These are phyloP conservation scores for Aspergillus conjunctus DNA, from an alignment of 495 filamentous ascomycete genomes.

Conservation along the genomic window DNA sequence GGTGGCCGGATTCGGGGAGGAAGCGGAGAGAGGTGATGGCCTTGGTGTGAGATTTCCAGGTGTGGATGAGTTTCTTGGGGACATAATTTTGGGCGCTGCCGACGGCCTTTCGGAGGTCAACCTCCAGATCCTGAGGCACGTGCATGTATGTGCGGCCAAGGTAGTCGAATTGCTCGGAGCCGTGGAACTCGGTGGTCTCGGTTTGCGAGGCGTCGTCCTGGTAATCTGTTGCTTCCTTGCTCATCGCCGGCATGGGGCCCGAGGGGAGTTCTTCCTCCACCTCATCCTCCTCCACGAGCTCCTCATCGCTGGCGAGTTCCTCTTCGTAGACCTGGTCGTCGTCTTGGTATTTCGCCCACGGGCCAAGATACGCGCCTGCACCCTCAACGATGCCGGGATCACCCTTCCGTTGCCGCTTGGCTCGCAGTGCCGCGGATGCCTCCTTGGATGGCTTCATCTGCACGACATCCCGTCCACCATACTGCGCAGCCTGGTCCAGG, in stretches of 20 bases:
- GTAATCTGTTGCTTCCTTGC: constrained; percentile 63
- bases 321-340: constrained; percentile 65
- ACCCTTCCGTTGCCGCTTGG: constrained; percentile 80
- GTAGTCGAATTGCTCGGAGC: constrained; percentile 82
- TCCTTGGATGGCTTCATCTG: constrained; percentile 67
- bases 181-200: constrained; percentile 89
- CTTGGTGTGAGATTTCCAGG: constrained; percentile 84
- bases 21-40: constrained; percentile 85
- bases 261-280: constrained; percentile 47
- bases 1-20: constrained; percentile 82
- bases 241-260: constrained; percentile 53
- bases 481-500: constrained; percentile 49
- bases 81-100: constrained; percentile 84
- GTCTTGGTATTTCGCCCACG: constrained; percentile 86
- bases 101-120: constrained; percentile 79
- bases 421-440: constrained; percentile 61
- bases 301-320: constrained; percentile 72
- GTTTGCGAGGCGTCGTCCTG: constrained; percentile 53
- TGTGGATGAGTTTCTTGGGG: constrained; percentile 90
- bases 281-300: constrained; percentile 68
- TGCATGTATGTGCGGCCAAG: constrained; percentile 82
- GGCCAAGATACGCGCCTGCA: constrained; percentile 82
- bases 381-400: constrained; percentile 82
- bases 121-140: constrained; percentile 90
- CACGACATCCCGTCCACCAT: constrained; percentile 58